Evolutionary conservation across 164 flowering plant genomes (phyloP).

Genomic region (Euptelea pleiosperma): DNA sequence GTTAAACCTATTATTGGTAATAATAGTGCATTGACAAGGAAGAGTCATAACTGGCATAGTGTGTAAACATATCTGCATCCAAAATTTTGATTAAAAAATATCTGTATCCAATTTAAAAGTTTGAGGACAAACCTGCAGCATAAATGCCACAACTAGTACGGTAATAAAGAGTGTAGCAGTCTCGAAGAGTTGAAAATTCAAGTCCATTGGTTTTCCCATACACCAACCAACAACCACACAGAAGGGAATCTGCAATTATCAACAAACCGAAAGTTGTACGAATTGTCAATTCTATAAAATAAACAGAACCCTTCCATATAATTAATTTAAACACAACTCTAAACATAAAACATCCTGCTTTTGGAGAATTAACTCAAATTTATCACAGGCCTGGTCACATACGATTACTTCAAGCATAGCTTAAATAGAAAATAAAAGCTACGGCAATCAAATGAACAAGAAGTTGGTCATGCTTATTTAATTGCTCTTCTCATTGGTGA

Average conservation of each 20-base stretch:
- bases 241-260: constrained; percentile 62
- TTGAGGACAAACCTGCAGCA: constrained; percentile 59
- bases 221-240: constrained; percentile 77
- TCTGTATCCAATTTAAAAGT: neutral
- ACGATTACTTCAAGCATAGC: neutral
- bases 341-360: neutral
- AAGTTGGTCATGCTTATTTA: neutral
- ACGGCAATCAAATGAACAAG: neutral
- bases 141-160: constrained; percentile 68
- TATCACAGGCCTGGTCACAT: neutral
- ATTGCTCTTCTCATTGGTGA: neutral
- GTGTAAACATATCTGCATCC: no score
- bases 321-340: neutral
- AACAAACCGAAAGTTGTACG: neutral
- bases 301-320: neutral
- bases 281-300: neutral
- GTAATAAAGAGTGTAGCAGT: constrained; percentile 73
- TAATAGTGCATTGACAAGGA: neutral
- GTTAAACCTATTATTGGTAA: no score
- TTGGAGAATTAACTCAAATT: neutral
- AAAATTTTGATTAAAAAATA: no score
- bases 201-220: constrained; percentile 63
- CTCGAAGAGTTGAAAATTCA: constrained; percentile 75
- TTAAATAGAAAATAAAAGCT: neutral
- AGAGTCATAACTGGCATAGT: no score